phyloP scores from a whole-genome alignment of 768 basidiomycete genomes.

The Glaciozyma antarctica region DNA sequence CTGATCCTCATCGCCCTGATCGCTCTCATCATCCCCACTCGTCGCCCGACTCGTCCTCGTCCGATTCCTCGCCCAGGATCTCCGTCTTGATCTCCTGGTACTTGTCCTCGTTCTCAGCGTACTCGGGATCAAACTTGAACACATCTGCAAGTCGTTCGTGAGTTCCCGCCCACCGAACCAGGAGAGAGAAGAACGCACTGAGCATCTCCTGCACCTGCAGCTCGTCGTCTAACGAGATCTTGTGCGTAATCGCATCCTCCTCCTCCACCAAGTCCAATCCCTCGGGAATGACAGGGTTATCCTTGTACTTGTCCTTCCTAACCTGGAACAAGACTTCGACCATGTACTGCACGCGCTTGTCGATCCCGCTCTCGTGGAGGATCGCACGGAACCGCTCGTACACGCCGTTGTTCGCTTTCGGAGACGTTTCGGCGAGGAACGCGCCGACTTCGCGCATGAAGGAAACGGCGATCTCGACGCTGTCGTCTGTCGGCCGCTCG shows the following conservation, averaged over 20 bases:
- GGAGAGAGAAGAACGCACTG: constrained; percentile 51
- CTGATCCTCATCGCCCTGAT: constrained; percentile 51
- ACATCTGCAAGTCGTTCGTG: constrained; percentile 52
- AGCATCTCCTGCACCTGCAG: constrained; percentile 86
- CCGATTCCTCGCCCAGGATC: constrained; percentile 76
- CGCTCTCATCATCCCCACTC: constrained; percentile 47
- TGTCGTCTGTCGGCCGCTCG: constrained; percentile 91
- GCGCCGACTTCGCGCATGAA: constrained; percentile 97
- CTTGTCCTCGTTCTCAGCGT: constrained; percentile 81
- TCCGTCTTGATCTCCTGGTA: constrained; percentile 85
- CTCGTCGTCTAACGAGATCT: constrained; percentile 84
- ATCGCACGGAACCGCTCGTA: constrained; percentile 96
- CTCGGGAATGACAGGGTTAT: constrained; percentile 88
- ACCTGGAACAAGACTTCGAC: constrained; percentile 99
- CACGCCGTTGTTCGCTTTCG: constrained; percentile 87
- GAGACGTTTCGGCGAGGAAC: constrained; percentile 82
- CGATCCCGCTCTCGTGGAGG: constrained; percentile 86
- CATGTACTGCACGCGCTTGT: constrained; percentile 97
- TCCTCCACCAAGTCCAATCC: constrained; percentile 94
- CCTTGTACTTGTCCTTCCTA: constrained; percentile 97
- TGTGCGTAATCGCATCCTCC: constrained; percentile 94
- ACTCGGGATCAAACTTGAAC: constrained; percentile 87
- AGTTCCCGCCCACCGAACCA: not conserved
- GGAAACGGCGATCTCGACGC: constrained; percentile 95
- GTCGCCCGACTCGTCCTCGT: constrained; percentile 46